Base-by-base conservation (phyloP, 164 flowering plant species). In the Pachysandra terminalis region DNA sequence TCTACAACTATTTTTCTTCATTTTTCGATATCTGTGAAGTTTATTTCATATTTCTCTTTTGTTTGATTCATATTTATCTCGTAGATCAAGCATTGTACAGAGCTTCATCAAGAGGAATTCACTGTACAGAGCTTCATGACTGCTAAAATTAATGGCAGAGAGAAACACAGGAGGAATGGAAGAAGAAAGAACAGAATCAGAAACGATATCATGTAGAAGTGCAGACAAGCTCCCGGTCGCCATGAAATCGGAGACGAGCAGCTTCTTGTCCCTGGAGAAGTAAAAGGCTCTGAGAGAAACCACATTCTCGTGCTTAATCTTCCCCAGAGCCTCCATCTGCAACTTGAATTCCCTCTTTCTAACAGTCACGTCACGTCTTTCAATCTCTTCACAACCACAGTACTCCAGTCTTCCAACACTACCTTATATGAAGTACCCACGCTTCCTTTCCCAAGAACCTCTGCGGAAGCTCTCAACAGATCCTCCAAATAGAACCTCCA, bases 391-490 rank as follows among this genome's bases (percentile, higher is more conserved):
- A n/a, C n/a, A 40, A 96, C 98, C 69, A 95, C 99, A 4, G 90
- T 85, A 1, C 94, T 95, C 9, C 99, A 98, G 55, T 92, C 98
- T 61, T 93, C 99, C 73, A 95, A 73, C 64, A 95, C 97, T 5
- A 98, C 99, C 78, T 95, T 95, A 72, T 92, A 95, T 58, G 95
- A 86, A 27, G 99, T 95, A 35, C 99, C 99, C 4, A 88, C 87
- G 59, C 98, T 89, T 58, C 99, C 99, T 67, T 90, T 92, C 67
- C 99, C 99, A 76, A 95, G 61, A 8, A 95, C 99, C 76, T 92
- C 98, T 0, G 99, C 99, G 3, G 99, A 95, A 8, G 99, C 99
- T 41, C 99, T n/a, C n/a, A n/a, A n/a, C n/a, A n/a, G n/a, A n/a
- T n/a, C n/a, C n/a, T n/a, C n/a, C n/a, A n/a, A n/a, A 68, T 73